Conservation (phyloP, 2,329 filamentous ascomycete species). For the Aspergillus tubingensis region DNA sequence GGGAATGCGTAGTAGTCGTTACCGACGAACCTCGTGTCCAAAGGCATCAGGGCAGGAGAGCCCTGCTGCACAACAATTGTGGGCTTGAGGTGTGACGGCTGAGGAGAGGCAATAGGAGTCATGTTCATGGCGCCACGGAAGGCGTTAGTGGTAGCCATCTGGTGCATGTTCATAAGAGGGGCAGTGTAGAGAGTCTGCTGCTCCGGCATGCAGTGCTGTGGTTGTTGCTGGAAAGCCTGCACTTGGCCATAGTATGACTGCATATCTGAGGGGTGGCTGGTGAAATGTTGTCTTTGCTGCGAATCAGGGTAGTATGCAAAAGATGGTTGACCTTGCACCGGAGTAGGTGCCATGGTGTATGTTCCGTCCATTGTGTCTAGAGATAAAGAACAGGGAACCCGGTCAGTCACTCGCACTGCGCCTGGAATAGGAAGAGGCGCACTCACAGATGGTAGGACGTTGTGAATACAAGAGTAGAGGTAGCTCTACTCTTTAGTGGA, state of each 20-base stretch:
- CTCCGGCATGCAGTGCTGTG: conserved; percentile 28
- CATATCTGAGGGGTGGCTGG: conserved; percentile 60
- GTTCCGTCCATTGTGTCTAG: conserved; percentile 63
- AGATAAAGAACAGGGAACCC: neutral
- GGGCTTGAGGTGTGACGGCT: conserved; percentile 73
- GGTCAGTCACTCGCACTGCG: conserved; percentile 9
- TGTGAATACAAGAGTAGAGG: conserved; percentile 11
- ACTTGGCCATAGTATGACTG: conserved; percentile 47
- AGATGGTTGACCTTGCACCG: conserved; percentile 68
- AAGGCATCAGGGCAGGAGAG: conserved; percentile 56
- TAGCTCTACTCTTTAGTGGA: conserved; percentile 13
- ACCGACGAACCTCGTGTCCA: conserved; percentile 74
- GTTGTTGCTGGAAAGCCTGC: conserved; percentile 32
- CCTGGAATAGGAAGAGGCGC: neutral
- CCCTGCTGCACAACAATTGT: conserved; percentile 67
- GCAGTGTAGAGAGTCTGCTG: conserved; percentile 44
- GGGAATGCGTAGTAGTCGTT: conserved; percentile 70
- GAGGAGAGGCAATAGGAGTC: conserved; percentile 75
- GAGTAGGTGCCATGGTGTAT: conserved; percentile 53
- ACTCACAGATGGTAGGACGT: conserved; percentile 14
- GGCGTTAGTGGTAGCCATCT: conserved; percentile 45
- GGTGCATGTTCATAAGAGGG: conserved; percentile 48
- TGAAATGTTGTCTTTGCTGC: conserved; percentile 75
- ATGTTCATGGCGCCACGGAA: conserved; percentile 44
- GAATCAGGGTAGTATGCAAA: conserved; percentile 85